phyloP scores from a whole-genome alignment of 164 flowering plant species.

The Piper longum region DNA sequence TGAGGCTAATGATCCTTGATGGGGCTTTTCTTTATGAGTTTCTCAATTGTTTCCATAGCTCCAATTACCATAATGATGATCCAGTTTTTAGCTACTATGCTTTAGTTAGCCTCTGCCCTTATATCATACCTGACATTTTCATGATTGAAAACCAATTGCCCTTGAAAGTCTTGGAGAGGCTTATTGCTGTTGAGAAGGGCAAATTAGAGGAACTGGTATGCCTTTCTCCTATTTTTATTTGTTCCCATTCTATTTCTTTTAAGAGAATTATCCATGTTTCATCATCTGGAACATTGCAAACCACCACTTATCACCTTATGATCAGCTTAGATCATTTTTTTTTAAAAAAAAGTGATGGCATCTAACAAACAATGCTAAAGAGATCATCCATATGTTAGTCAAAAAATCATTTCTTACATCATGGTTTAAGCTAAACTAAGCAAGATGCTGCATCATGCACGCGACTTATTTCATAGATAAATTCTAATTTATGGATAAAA shows the following conservation, averaged over 20 bases:
- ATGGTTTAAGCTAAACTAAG: no score
- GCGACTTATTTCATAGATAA: no score
- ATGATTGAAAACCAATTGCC: slow-evolving; percentile 72
- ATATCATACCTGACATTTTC: slow-evolving; percentile 47
- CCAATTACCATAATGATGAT: slow-evolving; percentile 42
- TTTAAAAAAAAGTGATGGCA: no score
- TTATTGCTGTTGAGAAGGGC: slow-evolving; percentile 11
- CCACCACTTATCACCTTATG: no score
- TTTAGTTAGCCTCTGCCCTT: slow-evolving; percentile 25
- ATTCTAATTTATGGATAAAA: no score
- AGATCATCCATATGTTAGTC: no score
- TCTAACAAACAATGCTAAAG: no score
- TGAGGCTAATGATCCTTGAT: slow-evolving; percentile 60
- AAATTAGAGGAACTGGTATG: neutral
- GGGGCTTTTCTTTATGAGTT: slow-evolving; percentile 55
- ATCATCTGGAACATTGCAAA: no score
- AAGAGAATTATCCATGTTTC: no score
- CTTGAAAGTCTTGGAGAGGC: slow-evolving; percentile 23
- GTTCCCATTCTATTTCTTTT: neutral
- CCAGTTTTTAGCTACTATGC: slow-evolving; percentile 49
- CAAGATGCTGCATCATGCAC: no score
- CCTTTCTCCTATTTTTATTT: neutral
- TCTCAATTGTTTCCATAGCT: slow-evolving; percentile 26
- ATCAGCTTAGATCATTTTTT: no score
- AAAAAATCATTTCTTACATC: no score